Evolutionary conservation across 176 grass and related monocot genomes (phyloP), one percentile per base, ranked within the genome.

Genomic region (Panicum miliaceum): DNA sequence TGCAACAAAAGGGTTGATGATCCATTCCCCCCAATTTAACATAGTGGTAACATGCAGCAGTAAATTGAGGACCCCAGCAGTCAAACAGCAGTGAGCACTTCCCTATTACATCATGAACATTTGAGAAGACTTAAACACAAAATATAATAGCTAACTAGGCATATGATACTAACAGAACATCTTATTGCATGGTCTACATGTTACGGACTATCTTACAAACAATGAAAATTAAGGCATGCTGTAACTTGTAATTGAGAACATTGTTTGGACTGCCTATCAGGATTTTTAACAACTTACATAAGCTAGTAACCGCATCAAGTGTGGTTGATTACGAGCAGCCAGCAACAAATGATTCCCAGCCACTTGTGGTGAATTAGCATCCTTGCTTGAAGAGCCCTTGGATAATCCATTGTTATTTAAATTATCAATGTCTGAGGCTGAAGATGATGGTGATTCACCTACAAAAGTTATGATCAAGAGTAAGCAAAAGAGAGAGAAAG

Each of bases 361-460:
- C 84, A 96, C 88, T 89, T 94, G 96, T 50, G 96, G 96, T 66
- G 96, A 98, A 94, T 90, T 95, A 53, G 76, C 88, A 95, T 86
- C 93, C 89, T 94, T 98, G 87, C 62, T 84, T 83, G 87, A 88
- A 91, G 84, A 71, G 41, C 57, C 81, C 88, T 94, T 97, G 40
- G 87, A 82, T 81, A 92, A 80, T 71, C 81, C 88, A 81, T 91
- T 91, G 63, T 92, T 94, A 84, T 98, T 94, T 86, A 98, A 92
- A 72, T 98, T 98, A 82, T 98, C 96, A 58, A 95, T 90, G 84
- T 98, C 96, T 41, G 96, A 98, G n/a, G 93, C 96, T 87, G 96
- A 98, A 82, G 96, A 98, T 22, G 96, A 96, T 83, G 96, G 96
- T 35, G 96, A 98, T 77, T 98, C 93, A 75, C 96, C 96, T 98